Conservation (phyloP, 2,329 filamentous ascomycete genomes). For the Daldinia eschscholtzii region DNA sequence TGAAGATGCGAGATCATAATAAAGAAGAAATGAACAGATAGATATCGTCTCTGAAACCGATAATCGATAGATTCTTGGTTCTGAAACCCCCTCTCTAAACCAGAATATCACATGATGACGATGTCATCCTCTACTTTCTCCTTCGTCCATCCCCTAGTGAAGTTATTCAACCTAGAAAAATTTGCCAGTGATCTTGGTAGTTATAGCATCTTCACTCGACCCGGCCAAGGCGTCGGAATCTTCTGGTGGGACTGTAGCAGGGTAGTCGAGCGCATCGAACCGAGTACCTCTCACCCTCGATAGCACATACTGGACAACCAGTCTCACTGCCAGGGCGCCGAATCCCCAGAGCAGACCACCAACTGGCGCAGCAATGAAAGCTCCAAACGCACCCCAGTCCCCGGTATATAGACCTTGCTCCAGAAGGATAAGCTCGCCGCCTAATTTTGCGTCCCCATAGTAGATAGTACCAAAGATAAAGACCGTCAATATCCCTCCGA, state of each 20-base stretch:
- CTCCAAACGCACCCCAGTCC: constrained; percentile 87
- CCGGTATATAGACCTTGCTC: constrained; percentile 79
- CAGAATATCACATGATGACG: too few relatives aligned
- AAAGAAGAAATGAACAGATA: neutral
- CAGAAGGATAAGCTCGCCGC: constrained; percentile 77
- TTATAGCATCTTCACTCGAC: constrained; percentile 51
- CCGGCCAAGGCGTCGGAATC: constrained; percentile 47
- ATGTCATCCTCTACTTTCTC: neutral
- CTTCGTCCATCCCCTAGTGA: neutral
- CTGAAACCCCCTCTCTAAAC: neutral
- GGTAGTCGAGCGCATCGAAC: constrained; percentile 77
- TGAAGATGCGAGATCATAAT: neutral
- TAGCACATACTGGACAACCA: constrained; percentile 68
- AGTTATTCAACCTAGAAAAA: constrained; percentile 61
- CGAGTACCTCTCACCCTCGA: constrained; percentile 70
- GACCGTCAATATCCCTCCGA: constrained; percentile 82
- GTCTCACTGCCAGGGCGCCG: constrained; percentile 70
- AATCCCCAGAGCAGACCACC: constrained; percentile 80
- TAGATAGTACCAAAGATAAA: constrained; percentile 86
- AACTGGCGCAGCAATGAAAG: constrained; percentile 83
- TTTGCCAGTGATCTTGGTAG: constrained; percentile 61
- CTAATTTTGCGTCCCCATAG: constrained; percentile 74
- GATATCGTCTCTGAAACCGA: neutral
- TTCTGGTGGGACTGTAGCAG: constrained; percentile 46
- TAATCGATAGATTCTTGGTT: neutral